Conservation (phyloP, 805 yeast genomes). For the Zygotorulaspora chibaensis region DNA sequence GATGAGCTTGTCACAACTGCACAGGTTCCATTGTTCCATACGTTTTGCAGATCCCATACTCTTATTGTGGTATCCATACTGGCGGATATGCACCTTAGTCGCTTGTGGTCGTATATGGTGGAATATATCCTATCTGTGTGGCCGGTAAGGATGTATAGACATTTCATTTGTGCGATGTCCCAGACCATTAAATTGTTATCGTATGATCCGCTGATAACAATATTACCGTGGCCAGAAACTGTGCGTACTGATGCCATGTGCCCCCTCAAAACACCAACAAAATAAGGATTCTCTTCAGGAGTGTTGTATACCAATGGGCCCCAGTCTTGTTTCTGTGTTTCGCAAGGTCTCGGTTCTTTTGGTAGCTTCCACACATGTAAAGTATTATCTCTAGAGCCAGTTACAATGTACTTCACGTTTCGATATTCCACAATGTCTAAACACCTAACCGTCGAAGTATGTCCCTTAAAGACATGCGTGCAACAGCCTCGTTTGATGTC, state of each 20-base stretch:
- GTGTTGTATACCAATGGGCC: conserved; percentile 31
- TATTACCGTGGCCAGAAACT: conserved; percentile 78
- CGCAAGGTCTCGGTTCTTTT: conserved; percentile 27
- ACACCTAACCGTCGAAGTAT: conserved; percentile 89
- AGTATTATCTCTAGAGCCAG: conserved; percentile 85
- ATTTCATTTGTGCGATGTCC: conserved; percentile 73
- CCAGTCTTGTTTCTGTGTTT: conserved; percentile 48
- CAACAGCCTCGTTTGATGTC: conserved; percentile 78
- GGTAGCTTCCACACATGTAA: conserved; percentile 85
- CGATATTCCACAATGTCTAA: conserved; percentile 73
- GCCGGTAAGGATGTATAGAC: conserved; percentile 71
- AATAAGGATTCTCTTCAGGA: conserved; percentile 49
- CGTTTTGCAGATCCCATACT: conserved; percentile 84
- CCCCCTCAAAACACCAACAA: conserved; percentile 65
- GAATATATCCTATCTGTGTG: conserved; percentile 86
- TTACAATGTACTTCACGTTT: conserved; percentile 66
- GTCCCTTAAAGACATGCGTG: conserved; percentile 88
- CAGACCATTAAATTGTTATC: conserved; percentile 89
- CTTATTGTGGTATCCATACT: conserved; percentile 84
- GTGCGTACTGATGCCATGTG: conserved; percentile 82
- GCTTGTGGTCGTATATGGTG: conserved; percentile 72
- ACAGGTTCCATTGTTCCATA: conserved; percentile 45
- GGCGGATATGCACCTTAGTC: conserved; percentile 83
- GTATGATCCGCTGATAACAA: conserved; percentile 84
- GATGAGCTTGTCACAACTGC: conserved; percentile 24